Conservation (phyloP, 1,139 yeast species). For the Blastobotrys illinoisensis region DNA sequence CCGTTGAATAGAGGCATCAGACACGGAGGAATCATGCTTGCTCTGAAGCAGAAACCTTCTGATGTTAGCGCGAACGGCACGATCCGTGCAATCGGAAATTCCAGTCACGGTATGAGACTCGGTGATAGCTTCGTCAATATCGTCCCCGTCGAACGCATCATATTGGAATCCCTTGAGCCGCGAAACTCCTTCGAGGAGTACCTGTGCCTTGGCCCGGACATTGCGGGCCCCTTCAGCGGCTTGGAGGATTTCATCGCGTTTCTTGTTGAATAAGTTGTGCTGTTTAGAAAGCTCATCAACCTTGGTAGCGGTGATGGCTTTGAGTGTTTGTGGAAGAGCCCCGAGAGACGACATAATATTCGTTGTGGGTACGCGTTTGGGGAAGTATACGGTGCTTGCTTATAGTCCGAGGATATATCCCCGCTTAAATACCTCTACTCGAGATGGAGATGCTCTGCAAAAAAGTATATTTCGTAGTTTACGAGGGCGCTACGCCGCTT, state of each 20-base stretch:
- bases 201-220: constrained; percentile 4
- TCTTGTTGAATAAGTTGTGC: constrained; percentile 5
- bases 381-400: not conserved
- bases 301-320: constrained; percentile 12
- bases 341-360: not conserved
- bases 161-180: constrained; percentile 8
- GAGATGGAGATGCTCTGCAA: not conserved
- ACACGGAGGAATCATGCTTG: constrained; percentile 7
- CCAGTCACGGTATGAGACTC: not conserved
- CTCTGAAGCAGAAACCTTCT: constrained; percentile 3
- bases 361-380: not conserved
- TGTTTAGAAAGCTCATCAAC: constrained; percentile 10
- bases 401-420: not conserved
- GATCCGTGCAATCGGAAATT: not conserved
- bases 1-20: not conserved
- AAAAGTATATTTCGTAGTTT: not conserved
- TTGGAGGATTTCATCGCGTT: constrained; percentile 3
- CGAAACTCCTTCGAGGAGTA: constrained; percentile 12
- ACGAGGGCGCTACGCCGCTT: not conserved
- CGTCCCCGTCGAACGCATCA: constrained; percentile 2
- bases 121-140: constrained; percentile 2
- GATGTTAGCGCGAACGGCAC: constrained; percentile 4
- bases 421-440: not conserved
- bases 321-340: constrained; percentile 10
- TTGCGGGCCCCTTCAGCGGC: constrained; percentile 6